Base-by-base conservation (phyloP, 352 stramenopile genomes). In the Pythium pyrilobum region DNA sequence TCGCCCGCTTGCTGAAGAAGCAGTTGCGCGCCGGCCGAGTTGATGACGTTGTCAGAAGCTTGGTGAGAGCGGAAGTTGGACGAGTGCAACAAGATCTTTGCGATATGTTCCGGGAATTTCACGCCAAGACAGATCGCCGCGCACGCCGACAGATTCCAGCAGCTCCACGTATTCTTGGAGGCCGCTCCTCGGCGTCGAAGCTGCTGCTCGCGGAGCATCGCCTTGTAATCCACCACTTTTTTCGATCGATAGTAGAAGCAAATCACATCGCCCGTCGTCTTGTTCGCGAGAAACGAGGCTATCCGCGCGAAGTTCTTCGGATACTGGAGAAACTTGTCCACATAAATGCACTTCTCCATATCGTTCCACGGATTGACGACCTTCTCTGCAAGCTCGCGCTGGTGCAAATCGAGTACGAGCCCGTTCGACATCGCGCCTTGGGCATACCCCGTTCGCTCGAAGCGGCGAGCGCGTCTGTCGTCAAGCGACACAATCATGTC, bases 301-400 rank as follows among this genome's bases (percentile, higher is more conserved):
- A 99, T 99, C 28, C 92, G 89, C 2, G 92, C 77, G 77, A 99
- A 99, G 49, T 99, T 98, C 67, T 99, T 99, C 1, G 97, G 97
- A 59, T 96, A 98, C 59, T 99, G 95, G 37, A 99, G 58, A 64
- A 99, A 99, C 48, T 98, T 97, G 80, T 99, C 96, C 23, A 99
- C 70, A 60, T 98, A 99, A 47, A 99, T 99, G 59, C 88, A 98
- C 64, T 99, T 99, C 71, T 99, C 97, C 45, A 99, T 71, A 59
- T 99, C 97, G 45, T 83, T 98, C 97, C 96, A 99, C 9, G 95
- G 79, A 47, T 98, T 98, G 23, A 92, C 79, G n/a, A 90, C 68
- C 55, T 83, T 74, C 39, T 92, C 74, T 1, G 69, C 76, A 23
- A 74, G 72, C 60, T 88, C 77, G 24, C 83, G 84, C 28, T 84